Conservation (phyloP, 495 filamentous ascomycete genomes). For the Penicillium ucsense region DNA sequence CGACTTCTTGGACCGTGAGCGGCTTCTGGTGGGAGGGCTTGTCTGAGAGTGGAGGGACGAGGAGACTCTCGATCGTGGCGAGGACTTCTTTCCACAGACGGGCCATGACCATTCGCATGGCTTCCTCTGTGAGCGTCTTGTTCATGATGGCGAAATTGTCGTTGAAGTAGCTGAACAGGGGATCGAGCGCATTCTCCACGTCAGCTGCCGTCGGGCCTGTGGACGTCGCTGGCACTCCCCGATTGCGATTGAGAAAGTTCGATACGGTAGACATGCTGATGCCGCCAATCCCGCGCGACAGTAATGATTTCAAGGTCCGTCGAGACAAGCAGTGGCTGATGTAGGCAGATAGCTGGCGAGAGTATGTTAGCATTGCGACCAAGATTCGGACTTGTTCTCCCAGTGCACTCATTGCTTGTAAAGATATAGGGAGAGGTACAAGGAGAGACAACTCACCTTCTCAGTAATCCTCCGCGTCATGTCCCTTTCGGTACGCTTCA, state of each 20-base stretch:
- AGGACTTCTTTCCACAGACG: slow-evolving; percentile 97
- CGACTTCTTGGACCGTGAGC: slow-evolving; percentile 80
- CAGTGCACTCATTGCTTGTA: no score
- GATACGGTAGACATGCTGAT: slow-evolving; percentile 68
- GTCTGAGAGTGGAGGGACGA: slow-evolving; percentile 92
- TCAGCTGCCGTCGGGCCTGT: slow-evolving; percentile 58
- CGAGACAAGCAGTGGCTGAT: slow-evolving; percentile 85
- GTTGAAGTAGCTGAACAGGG: slow-evolving; percentile 94
- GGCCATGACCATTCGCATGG: slow-evolving; percentile 97
- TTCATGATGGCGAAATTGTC: slow-evolving; percentile 99
- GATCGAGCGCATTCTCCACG: slow-evolving; percentile 70
- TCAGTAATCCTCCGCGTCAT: slow-evolving; percentile 98
- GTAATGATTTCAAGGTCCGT: slow-evolving; percentile 61
- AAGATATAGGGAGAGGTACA: neutral
- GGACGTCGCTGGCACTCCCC: slow-evolving; percentile 40
- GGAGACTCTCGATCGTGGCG: slow-evolving; percentile 75
- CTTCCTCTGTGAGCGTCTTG: slow-evolving; percentile 79
- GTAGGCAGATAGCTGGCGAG: slow-evolving; percentile 70
- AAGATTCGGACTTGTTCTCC: no score
- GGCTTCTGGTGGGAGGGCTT: slow-evolving; percentile 85
- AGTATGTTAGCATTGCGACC: neutral
- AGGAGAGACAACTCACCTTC: slow-evolving; percentile 52
- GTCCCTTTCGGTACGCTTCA: slow-evolving; percentile 92
- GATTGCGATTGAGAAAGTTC: slow-evolving; percentile 61
- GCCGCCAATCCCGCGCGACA: slow-evolving; percentile 62